Conservation (phyloP, 2,329 filamentous ascomycete species). For the Phialophora macrospora region DNA sequence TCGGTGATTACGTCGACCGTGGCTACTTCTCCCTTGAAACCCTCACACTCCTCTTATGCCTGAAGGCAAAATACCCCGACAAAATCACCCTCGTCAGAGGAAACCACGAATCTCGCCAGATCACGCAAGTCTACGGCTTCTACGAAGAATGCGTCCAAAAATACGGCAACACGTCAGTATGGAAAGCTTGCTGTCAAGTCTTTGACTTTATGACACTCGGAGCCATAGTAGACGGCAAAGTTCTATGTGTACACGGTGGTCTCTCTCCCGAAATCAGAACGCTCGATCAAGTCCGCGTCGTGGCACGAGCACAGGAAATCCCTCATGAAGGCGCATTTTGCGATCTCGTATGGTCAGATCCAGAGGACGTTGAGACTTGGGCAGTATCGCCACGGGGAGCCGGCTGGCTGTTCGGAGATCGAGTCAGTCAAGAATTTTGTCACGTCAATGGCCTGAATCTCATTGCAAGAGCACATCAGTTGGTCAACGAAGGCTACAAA, state of each 20-base stretch:
- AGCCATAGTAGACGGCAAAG: slow-evolving; percentile 74
- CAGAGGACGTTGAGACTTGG: slow-evolving; percentile 73
- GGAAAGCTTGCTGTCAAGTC: slow-evolving; percentile 79
- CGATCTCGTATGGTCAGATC: slow-evolving; percentile 77
- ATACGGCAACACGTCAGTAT: slow-evolving; percentile 77
- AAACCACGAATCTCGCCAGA: slow-evolving; percentile 77
- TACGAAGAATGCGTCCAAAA: slow-evolving; percentile 79
- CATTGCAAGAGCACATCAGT: slow-evolving; percentile 74
- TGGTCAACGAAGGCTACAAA: slow-evolving; percentile 80
- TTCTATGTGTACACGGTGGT: slow-evolving; percentile 74
- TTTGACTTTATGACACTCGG: slow-evolving; percentile 78
- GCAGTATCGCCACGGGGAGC: slow-evolving; percentile 71
- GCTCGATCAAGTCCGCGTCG: slow-evolving; percentile 74
- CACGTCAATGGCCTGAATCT: slow-evolving; percentile 74
- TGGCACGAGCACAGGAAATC: slow-evolving; percentile 75
- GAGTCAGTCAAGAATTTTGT: slow-evolving; percentile 76
- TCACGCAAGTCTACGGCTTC: slow-evolving; percentile 78
- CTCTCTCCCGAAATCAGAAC: slow-evolving; percentile 75
- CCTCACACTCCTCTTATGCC: slow-evolving; percentile 64
- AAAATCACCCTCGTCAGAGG: slow-evolving; percentile 74
- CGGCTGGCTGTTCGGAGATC: slow-evolving; percentile 71
- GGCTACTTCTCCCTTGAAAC: slow-evolving; percentile 77
- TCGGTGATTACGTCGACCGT: slow-evolving; percentile 75
- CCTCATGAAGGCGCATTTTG: slow-evolving; percentile 79
- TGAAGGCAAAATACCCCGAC: slow-evolving; percentile 65